These are phyloP conservation scores for Paramecium biaurelia DNA, from an alignment of 73 alveolate genomes.

Conservation along the genomic window DNA sequence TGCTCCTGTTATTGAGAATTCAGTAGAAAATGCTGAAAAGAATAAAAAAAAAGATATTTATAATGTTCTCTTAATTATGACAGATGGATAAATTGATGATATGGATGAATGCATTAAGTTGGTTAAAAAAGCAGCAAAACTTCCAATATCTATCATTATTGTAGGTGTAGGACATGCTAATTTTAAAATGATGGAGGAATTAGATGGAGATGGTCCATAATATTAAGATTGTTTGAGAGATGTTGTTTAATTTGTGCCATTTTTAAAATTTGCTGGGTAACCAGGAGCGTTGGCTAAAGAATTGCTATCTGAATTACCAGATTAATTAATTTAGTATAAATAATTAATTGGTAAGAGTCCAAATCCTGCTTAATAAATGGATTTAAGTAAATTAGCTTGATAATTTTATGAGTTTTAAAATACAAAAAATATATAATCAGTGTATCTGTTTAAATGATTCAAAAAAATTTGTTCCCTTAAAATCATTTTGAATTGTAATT, in stretches of 20 bases:
- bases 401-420: neutral
- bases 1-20: neutral
- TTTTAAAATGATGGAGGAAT: constrained; percentile 71
- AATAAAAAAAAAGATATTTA: neutral
- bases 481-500: neutral
- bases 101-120: constrained; percentile 77
- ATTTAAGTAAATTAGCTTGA: neutral
- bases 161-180: constrained; percentile 85
- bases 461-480: neutral
- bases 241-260: constrained; percentile 94
- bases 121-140: constrained; percentile 77
- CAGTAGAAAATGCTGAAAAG: neutral
- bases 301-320: constrained; percentile 89
- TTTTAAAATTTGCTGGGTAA: constrained; percentile 68
- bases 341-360: neutral
- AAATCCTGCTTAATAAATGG: neutral
- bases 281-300: constrained; percentile 81
- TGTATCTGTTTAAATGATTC: neutral
- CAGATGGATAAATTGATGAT: constrained; percentile 95
- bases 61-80: constrained; percentile 78
- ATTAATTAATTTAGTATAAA: constrained; percentile 79
- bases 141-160: constrained; percentile 86
- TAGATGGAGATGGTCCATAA: constrained; percentile 88
- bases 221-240: constrained; percentile 83
- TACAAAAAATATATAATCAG: neutral